phyloP scores from a whole-genome alignment of 192 early-diverging fungal species.

The Radiomyces spectabilis region DNA sequence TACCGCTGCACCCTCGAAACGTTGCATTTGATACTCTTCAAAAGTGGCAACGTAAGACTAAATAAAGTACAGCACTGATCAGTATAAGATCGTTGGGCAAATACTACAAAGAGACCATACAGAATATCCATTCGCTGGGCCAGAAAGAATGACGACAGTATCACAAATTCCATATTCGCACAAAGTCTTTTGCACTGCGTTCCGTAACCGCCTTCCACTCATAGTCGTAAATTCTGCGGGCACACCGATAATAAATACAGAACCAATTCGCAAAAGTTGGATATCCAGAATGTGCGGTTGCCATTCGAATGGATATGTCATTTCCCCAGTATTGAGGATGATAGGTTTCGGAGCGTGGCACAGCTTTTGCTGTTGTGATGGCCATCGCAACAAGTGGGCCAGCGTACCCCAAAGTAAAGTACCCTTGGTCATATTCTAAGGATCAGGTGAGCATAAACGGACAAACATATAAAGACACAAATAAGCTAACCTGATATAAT shows the following conservation, averaged over 20 bases:
- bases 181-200: constrained; percentile 21
- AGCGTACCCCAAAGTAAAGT: no score
- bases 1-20: constrained; percentile 50
- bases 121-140: constrained; percentile 42
- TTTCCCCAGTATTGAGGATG: constrained; percentile 46
- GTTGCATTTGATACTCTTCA: constrained; percentile 50
- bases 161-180: constrained; percentile 19
- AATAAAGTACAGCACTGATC: background rate
- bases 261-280: constrained; percentile 26
- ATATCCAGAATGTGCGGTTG: constrained; percentile 36
- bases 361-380: constrained; percentile 22
- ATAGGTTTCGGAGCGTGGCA: constrained; percentile 48
- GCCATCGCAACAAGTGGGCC: no score
- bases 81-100: background rate
- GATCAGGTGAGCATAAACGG: no score
- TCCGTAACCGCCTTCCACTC: constrained; percentile 34
- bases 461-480: no score
- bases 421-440: no score
- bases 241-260: constrained; percentile 39
- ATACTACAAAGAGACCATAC: constrained; percentile 25
- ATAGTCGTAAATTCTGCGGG: constrained; percentile 58
- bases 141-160: constrained; percentile 42
- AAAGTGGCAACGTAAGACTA: constrained; percentile 34
- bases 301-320: constrained; percentile 38
- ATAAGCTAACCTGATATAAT: background rate